phyloP scores from a whole-genome alignment of 2,329 filamentous ascomycete species.

The Botrytis tulipae region DNA sequence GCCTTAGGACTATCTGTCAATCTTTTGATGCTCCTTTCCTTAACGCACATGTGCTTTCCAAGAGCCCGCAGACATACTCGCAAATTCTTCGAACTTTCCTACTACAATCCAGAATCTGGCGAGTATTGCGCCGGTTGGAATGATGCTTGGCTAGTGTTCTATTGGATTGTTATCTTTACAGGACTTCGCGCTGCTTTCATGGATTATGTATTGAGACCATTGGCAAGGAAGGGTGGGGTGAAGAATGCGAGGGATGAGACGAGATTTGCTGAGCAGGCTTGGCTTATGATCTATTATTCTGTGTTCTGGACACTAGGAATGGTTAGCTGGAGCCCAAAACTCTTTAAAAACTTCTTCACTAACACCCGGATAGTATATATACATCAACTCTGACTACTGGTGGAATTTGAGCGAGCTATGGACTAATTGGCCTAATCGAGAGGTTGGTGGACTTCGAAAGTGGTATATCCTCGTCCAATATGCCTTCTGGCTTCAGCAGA shows the following conservation, averaged over 20 bases:
- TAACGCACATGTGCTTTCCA: slow-evolving; percentile 80
- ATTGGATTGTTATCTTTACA: slow-evolving; percentile 82
- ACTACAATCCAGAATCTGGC: slow-evolving; percentile 68
- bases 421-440: slow-evolving; percentile 78
- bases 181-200: slow-evolving; percentile 80
- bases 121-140: slow-evolving; percentile 75
- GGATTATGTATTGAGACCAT: slow-evolving; percentile 80
- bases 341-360: slow-evolving; percentile 22
- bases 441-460: slow-evolving; percentile 74
- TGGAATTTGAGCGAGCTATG: slow-evolving; percentile 76
- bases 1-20: slow-evolving; percentile 76
- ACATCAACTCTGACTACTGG: slow-evolving; percentile 74
- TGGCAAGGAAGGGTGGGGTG: slow-evolving; percentile 72
- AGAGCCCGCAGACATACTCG: slow-evolving; percentile 74
- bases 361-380: slow-evolving; percentile 63
- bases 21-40: slow-evolving; percentile 75
- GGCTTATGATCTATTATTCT: slow-evolving; percentile 81
- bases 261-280: slow-evolving; percentile 91
- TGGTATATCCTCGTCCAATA: slow-evolving; percentile 88
- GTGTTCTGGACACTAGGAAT: slow-evolving; percentile 82
- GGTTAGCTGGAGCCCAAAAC: slow-evolving; percentile 50
- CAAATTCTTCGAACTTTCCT: slow-evolving; percentile 85
- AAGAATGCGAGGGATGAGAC: slow-evolving; percentile 72
- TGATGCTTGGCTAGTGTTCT: slow-evolving; percentile 73
- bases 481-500: slow-evolving; percentile 91